A percentile compares a stretch with the other conserved stretches of the same genome.
phyloP scores from a whole-genome alignment of 192 early-diverging fungal species.

The Entomortierella lignicola region DNA sequence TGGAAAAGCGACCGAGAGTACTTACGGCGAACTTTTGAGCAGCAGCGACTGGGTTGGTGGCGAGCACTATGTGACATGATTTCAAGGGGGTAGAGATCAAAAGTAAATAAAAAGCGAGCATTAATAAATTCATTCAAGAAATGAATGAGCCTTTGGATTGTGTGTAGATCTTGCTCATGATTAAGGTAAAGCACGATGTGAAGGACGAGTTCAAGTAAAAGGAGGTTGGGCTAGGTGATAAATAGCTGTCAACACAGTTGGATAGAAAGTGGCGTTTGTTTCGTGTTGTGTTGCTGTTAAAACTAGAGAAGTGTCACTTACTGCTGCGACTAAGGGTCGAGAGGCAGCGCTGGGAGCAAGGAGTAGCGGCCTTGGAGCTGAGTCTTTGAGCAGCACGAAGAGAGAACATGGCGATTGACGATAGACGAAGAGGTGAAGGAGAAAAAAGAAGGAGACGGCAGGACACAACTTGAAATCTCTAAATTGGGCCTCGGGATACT shows the following conservation, averaged over 20 bases:
- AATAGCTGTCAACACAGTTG: not conserved
- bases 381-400: conserved; percentile 50
- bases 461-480: not conserved
- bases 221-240: not conserved
- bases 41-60: conserved; percentile 44
- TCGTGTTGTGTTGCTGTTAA: not conserved
- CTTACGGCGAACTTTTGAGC: conserved; percentile 54
- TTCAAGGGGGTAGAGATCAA: conserved; percentile 17
- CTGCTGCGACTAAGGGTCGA: conserved; percentile 55
- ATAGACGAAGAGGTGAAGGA: conserved; percentile 14
- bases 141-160: too few species aligned
- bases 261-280: not conserved
- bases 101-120: not conserved
- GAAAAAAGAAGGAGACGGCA: not conserved
- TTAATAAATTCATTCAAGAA: too few species aligned
- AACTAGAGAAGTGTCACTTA: conserved; percentile 17
- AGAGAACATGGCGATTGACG: conserved; percentile 36
- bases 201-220: not conserved
- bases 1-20: not conserved
- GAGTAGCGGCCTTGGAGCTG: conserved; percentile 42
- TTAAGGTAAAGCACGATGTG: not conserved
- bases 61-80: conserved; percentile 34
- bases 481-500: not conserved
- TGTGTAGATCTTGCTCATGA: not conserved
- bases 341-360: conserved; percentile 53